Evolutionary conservation across 495 filamentous ascomycete genomes (phyloP), one percentile per base, ranked within the genome.

Genomic region (Parathielavia appendiculata): DNA sequence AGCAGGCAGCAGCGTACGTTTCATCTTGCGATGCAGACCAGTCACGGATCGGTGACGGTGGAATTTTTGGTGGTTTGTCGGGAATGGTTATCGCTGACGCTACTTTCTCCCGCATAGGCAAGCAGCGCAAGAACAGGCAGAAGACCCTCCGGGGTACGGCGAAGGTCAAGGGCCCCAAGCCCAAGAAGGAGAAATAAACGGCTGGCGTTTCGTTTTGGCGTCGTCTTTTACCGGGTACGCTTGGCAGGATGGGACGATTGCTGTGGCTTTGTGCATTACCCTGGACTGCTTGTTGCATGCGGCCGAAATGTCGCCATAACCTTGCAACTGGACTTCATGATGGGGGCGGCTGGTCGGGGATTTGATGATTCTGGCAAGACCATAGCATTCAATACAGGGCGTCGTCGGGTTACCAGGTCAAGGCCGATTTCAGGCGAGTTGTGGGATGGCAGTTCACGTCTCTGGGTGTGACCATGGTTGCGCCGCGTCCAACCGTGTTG

Each of bases 71-170:
- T 19, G 10, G n/a, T 19, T 17, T 2, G 2, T 30, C 14, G 14
- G 45, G 30, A 36, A 32, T 30, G 50, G 36, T 20, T 10, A 13
- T 45, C 19, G 70, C 76, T 78, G 65, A 79, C 71, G 47, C 45
- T 66, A 35, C 43, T 61, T 34, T 30, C 55, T 40, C 52, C 51
- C 52, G 56, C 61, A 81, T 78, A 99, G 95, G 95, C 85, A 99
- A 99, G 84, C 92, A 97, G 85, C 88, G 95, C 82, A 99, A 97
- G 88, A 99, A 99, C 90, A 84, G 92, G 74, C 85, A 87, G 78
- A 97, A 97, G 90, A 91, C 92, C 75, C 87, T 95, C 75, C 90
- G 95, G 63, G 95, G 95, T 74, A 92, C 88, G 66, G 95, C 91
- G 70, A 97, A 96, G 75, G 80, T 81, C 75, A 83, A 82, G 89